Percentiles rank a stretch among this genome's conserved stretches.
Conservation (phyloP, 345 rosid species). For the Mercurialis annua region DNA sequence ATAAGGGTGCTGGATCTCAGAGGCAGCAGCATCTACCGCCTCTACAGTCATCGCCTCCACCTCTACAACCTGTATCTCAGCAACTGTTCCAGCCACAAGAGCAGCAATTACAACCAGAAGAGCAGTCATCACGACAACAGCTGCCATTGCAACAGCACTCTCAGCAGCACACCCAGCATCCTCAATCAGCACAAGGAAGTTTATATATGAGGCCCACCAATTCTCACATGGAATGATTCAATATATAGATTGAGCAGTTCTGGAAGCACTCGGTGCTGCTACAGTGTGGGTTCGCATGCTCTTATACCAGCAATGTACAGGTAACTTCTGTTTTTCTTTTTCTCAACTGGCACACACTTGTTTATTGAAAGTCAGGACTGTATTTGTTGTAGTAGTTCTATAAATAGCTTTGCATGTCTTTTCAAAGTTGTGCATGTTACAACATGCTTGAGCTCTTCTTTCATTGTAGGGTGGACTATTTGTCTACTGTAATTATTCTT, state of each 20-base stretch:
- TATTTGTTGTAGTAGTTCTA: neutral
- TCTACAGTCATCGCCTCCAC: conserved; percentile 41
- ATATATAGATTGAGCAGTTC: conserved; percentile 42
- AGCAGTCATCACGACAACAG: conserved; percentile 29
- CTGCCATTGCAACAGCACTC: conserved; percentile 42
- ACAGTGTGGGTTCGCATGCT: conserved; percentile 49
- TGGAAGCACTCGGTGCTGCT: conserved; percentile 43
- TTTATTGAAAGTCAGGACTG: neutral
- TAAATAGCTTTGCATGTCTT: neutral
- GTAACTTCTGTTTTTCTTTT: conserved; percentile 28
- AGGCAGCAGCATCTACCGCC: conserved; percentile 49
- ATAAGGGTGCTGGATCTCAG: conserved; percentile 39
- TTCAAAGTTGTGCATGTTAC: neutral
- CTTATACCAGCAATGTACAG: conserved; percentile 70
- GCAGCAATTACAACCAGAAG: conserved; percentile 34
- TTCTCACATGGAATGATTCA: conserved; percentile 60
- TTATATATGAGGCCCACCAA: conserved; percentile 55
- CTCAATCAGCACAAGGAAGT: conserved; percentile 59
- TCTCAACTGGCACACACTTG: neutral
- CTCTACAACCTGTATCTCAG: conserved; percentile 37
- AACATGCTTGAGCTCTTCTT: neutral
- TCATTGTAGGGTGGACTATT: too few relatives aligned
- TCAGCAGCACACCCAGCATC: conserved; percentile 58
- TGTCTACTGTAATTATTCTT: neutral
- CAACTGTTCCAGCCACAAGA: conserved; percentile 51